These are phyloP conservation scores for Aurantiochytrium sp. DNA, from an alignment of 108 stramenopile species.

Conservation along the genomic window DNA sequence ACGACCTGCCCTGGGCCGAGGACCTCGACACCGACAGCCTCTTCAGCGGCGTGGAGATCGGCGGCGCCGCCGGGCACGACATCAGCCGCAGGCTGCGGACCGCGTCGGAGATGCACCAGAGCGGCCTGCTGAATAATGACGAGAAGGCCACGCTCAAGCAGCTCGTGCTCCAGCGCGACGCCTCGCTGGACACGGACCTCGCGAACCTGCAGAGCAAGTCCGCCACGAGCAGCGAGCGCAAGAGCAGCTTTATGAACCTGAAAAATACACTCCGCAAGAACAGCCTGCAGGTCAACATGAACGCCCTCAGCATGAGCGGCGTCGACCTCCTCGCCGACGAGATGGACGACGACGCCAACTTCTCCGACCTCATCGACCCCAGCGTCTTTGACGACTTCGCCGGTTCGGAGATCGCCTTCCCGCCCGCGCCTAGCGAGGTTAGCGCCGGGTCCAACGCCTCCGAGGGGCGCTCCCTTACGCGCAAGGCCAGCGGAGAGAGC, in stretches of 20 bases:
- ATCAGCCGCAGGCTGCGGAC: not conserved
- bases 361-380: not conserved
- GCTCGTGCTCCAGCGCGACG: not conserved
- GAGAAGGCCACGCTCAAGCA: conserved; percentile 14
- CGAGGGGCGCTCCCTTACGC: not conserved
- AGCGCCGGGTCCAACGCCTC: not conserved
- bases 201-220: not conserved
- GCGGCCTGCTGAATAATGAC: not conserved
- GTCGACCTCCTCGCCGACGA: not conserved
- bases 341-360: not conserved
- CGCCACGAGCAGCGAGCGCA: not conserved
- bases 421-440: not conserved
- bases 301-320: not conserved
- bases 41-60: not conserved
- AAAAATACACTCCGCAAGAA: not conserved
- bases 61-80: not conserved
- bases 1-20: not conserved
- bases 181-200: not conserved
- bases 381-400: not conserved
- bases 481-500: not conserved
- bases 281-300: not conserved
- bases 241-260: not conserved
- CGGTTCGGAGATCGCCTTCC: not conserved
- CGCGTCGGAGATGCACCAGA: not conserved
- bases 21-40: not conserved